Evolutionary conservation across 2,329 filamentous ascomycete species (phyloP).

Genomic region (Aplosporella prunicola): DNA sequence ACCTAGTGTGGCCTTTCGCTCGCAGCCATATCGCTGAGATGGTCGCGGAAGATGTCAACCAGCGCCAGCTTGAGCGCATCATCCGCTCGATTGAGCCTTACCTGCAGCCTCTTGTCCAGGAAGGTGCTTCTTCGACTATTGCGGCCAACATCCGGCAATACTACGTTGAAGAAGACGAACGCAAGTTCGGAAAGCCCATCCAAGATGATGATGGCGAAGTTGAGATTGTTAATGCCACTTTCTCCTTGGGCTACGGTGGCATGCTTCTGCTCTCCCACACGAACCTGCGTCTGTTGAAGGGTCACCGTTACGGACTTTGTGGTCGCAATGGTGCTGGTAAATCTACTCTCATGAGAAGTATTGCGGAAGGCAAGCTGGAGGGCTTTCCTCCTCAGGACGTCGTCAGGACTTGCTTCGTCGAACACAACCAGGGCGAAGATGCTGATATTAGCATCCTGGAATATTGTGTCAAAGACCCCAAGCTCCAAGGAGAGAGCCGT

Average conservation of each 20-base stretch:
- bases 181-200: slow-evolving; percentile 73
- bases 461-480: slow-evolving; percentile 82
- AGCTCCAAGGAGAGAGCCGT: slow-evolving; percentile 65
- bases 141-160: slow-evolving; percentile 65
- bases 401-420: slow-evolving; percentile 92
- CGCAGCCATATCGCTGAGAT: slow-evolving; percentile 71
- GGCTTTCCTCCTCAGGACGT: slow-evolving; percentile 90
- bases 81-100: slow-evolving; percentile 62
- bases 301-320: slow-evolving; percentile 93
- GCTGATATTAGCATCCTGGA: slow-evolving; percentile 93
- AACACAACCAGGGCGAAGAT: slow-evolving; percentile 98
- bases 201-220: slow-evolving; percentile 86
- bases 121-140: slow-evolving; percentile 54
- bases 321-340: slow-evolving; percentile 96
- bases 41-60: slow-evolving; percentile 80
- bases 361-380: slow-evolving; percentile 90
- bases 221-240: slow-evolving; percentile 96
- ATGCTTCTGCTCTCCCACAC: slow-evolving; percentile 96
- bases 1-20: slow-evolving; percentile 53
- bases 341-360: slow-evolving; percentile 97
- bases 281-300: slow-evolving; percentile 87
- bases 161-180: slow-evolving; percentile 76
- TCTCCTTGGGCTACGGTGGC: slow-evolving; percentile 93
- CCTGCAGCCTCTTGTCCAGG: slow-evolving; percentile 58
- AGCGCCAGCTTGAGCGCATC: slow-evolving; percentile 68